Evolutionary conservation across 2,329 filamentous ascomycete genomes (phyloP).

Genomic region (Cladosporium sp.): DNA sequence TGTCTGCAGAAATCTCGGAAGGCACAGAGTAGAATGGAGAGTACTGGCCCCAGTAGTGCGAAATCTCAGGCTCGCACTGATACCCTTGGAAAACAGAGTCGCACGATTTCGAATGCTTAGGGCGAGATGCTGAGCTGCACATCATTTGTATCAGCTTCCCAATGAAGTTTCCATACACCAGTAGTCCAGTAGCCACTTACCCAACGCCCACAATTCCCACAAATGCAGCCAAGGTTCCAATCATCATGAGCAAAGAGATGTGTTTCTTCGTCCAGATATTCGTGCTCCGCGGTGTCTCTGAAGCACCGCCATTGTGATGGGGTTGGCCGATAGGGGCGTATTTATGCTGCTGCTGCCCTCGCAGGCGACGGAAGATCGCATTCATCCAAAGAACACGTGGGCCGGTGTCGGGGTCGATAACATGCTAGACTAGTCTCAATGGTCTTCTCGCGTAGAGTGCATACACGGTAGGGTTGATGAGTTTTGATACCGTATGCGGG

Average conservation of each 20-base stretch:
- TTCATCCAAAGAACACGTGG: conserved; percentile 15
- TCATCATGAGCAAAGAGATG: conserved; percentile 15
- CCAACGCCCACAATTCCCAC: conserved; percentile 15
- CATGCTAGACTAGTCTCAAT: not conserved
- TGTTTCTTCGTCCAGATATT: conserved; percentile 22
- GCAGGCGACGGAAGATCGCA: conserved; percentile 17
- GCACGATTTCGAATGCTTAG: conserved; percentile 23
- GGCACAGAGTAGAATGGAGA: conserved; percentile 79
- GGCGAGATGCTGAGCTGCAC: not conserved
- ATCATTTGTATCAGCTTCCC: not conserved
- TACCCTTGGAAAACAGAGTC: conserved; percentile 53
- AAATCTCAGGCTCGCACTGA: conserved; percentile 62
- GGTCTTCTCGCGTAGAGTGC: not conserved
- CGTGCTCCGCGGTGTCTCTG: conserved; percentile 4
- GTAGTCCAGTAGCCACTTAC: not conserved
- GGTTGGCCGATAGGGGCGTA: conserved; percentile 15
- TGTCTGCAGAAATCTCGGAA: conserved; percentile 61
- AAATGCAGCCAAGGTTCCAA: conserved; percentile 3
- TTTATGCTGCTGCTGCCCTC: conserved; percentile 20
- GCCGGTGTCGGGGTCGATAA: not conserved
- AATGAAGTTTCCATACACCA: not conserved
- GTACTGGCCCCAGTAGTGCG: conserved; percentile 82
- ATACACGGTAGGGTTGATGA: not conserved
- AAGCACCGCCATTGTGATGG: not conserved
- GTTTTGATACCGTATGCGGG: not conserved